phyloP scores from a whole-genome alignment of 352 stramenopile genomes.

The Pythium brachiatum region DNA sequence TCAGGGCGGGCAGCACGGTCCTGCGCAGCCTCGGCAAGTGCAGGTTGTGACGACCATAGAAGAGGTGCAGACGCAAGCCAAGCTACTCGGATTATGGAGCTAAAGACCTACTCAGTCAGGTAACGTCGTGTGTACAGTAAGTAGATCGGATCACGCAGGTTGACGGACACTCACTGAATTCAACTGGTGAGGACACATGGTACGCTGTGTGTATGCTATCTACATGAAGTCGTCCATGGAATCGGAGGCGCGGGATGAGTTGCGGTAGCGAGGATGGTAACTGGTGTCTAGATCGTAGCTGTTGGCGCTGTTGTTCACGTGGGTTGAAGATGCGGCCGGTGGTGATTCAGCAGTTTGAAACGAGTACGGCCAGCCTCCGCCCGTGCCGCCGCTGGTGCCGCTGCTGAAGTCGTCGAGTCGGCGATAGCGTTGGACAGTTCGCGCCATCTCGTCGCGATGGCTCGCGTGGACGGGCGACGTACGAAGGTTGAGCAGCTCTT shows the following conservation, averaged over 20 bases:
- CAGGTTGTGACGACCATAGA: slow-evolving; percentile 18
- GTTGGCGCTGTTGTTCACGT: not conserved
- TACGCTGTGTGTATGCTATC: not conserved
- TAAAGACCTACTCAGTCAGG: not conserved
- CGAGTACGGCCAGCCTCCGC: not conserved
- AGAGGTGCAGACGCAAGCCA: slow-evolving; percentile 24
- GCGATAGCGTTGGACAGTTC: not conserved
- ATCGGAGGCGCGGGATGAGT: not conserved
- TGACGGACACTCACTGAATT: no score
- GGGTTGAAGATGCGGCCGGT: not conserved
- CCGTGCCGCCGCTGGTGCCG: not conserved
- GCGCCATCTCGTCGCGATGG: not conserved
- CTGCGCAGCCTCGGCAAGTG: not conserved
- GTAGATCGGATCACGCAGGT: not conserved
- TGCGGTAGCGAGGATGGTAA: not conserved
- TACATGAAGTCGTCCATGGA: slow-evolving; percentile 19
- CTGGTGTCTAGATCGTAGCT: slow-evolving; percentile 1
- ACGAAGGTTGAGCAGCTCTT: slow-evolving; percentile 26
- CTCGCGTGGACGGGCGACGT: slow-evolving; percentile 23
- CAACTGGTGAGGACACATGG: no score
- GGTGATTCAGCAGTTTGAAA: not conserved
- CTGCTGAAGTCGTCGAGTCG: not conserved
- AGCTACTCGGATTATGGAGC: slow-evolving; percentile 26
- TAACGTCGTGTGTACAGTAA: not conserved
- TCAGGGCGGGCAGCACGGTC: not conserved